Percentiles rank a stretch among this genome's conserved stretches.
These are phyloP conservation scores for Ophiostoma perfectum DNA, from an alignment of 2,329 filamentous ascomycete species.

Conservation along the genomic window DNA sequence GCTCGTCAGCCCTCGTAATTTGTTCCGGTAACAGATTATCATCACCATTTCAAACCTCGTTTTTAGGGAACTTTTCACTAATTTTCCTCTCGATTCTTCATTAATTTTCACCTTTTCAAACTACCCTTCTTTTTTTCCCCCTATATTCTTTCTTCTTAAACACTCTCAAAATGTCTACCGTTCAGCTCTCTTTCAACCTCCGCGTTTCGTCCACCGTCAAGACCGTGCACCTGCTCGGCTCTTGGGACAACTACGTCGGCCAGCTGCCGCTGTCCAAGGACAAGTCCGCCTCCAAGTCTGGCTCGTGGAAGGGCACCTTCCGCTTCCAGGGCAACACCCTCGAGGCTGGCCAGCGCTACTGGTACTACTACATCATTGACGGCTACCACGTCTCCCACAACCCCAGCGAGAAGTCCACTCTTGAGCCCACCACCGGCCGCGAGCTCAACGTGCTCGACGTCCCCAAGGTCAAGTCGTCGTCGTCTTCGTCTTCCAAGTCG, in stretches of 20 bases:
- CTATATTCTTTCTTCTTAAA: slow-evolving; percentile 34
- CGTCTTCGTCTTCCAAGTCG: slow-evolving; percentile 32
- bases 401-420: slow-evolving; percentile 79
- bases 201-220: slow-evolving; percentile 95
- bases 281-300: slow-evolving; percentile 72
- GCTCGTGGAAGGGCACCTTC: slow-evolving; percentile 94
- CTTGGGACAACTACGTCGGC: slow-evolving; percentile 94
- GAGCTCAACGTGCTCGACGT: slow-evolving; percentile 97
- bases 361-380: slow-evolving; percentile 99
- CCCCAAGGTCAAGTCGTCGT: slow-evolving; percentile 52
- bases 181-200: slow-evolving; percentile 93
- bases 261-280: slow-evolving; percentile 94
- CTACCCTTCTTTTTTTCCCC: slow-evolving; percentile 30
- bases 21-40: slow-evolving; percentile 5
- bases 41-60: slow-evolving; percentile 5
- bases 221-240: slow-evolving; percentile 94
- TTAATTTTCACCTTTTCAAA: slow-evolving; percentile 24
- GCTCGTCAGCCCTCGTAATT: slow-evolving; percentile 23
- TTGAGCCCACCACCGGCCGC: slow-evolving; percentile 93
- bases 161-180: slow-evolving; percentile 67
- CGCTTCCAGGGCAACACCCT: slow-evolving; percentile 85
- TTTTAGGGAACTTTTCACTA: neutral
- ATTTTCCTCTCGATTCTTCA: neutral
- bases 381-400: slow-evolving; percentile 98
- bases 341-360: slow-evolving; percentile 87